phyloP scores from a whole-genome alignment of 208 protist species.

The Crithidia fasciculata region DNA sequence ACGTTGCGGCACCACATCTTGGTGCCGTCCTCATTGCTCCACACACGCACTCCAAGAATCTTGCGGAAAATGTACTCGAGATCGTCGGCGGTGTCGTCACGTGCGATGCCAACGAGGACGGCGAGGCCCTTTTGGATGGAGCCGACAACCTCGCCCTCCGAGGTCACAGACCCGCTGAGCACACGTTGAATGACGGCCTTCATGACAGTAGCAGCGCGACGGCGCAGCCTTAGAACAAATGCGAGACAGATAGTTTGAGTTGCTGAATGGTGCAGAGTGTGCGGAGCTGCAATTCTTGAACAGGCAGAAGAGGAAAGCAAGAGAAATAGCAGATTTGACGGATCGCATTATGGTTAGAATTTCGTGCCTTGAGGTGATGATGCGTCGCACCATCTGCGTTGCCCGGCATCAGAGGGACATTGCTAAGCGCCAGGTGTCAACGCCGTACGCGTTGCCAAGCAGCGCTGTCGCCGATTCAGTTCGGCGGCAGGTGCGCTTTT shows the following conservation, averaged over 20 bases:
- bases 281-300: not conserved
- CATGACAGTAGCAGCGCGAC: constrained; percentile 40
- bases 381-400: too few relatives aligned
- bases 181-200: constrained; percentile 89
- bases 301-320: not conserved
- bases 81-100: constrained; percentile 76
- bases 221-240: too few relatives aligned
- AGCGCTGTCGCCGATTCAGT: too few relatives aligned
- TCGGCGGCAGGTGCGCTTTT: too few relatives aligned
- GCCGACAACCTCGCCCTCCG: constrained; percentile 73
- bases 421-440: too few relatives aligned
- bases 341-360: not conserved
- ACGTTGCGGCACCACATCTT: constrained; percentile 86
- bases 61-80: constrained; percentile 85
- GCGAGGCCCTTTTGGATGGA: constrained; percentile 76
- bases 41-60: constrained; percentile 74
- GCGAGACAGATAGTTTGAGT: too few relatives aligned
- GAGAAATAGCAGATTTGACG: not conserved
- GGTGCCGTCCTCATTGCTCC: constrained; percentile 55
- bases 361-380: too few relatives aligned
- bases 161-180: constrained; percentile 62
- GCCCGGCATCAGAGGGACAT: too few relatives aligned
- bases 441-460: too few relatives aligned
- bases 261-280: not conserved
- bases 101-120: constrained; percentile 84